A percentile compares a stretch with the other conserved stretches of the same genome.
Evolutionary conservation across 495 filamentous ascomycete genomes (phyloP).

Genomic region (Evernia prunastri): DNA sequence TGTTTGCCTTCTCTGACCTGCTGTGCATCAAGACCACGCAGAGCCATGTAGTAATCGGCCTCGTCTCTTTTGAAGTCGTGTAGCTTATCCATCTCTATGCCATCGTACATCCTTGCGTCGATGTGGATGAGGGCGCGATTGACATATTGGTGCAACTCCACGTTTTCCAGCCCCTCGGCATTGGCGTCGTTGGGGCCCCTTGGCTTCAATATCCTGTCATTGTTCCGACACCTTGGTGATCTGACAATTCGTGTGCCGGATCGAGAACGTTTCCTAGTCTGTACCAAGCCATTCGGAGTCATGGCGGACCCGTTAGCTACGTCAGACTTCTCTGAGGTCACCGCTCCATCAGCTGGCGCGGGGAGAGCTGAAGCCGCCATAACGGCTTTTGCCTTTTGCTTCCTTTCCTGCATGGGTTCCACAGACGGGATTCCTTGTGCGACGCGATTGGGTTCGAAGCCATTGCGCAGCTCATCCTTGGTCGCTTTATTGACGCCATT

Average conservation of each 20-base stretch:
- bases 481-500: conserved; percentile 13
- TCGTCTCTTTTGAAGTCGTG: conserved; percentile 14
- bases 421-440: conserved; percentile 23
- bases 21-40: conserved; percentile 41
- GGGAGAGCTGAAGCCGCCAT: conserved; percentile 45
- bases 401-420: conserved; percentile 47
- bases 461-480: conserved; percentile 16
- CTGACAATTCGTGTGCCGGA: conserved; percentile 47
- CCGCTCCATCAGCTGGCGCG: conserved; percentile 19
- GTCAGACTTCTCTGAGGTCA: conserved; percentile 5
- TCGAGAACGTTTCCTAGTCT: conserved; percentile 52
- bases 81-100: conserved; percentile 31
- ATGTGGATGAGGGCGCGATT: conserved; percentile 68
- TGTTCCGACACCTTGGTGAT: conserved; percentile 28
- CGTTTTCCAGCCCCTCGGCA: conserved; percentile 38
- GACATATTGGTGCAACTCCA: conserved; percentile 68
- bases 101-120: conserved; percentile 47
- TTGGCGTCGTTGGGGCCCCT: conserved; percentile 19
- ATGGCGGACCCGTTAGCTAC: background rate
- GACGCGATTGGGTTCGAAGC: conserved; percentile 14
- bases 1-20: conserved; percentile 10
- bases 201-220: conserved; percentile 18
- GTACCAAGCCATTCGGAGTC: conserved; percentile 14
- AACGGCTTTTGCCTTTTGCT: conserved; percentile 53
- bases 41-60: conserved; percentile 34